phyloP scores from a whole-genome alignment of 257 asterid genomes.

The Penstemon barbatus region DNA sequence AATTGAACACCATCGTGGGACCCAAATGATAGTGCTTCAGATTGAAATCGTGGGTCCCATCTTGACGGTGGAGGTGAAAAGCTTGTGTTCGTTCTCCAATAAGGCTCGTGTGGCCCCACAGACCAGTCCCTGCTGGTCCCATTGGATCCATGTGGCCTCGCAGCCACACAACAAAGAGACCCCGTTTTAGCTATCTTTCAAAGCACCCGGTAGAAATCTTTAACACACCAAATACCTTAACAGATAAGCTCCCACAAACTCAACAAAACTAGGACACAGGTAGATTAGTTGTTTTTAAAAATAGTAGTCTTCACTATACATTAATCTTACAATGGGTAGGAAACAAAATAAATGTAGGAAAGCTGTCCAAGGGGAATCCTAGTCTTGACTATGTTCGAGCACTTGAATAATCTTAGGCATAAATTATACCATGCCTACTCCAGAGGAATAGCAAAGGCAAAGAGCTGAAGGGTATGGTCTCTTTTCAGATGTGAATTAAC shows the following conservation, averaged over 20 bases:
- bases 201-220: constrained; percentile 37
- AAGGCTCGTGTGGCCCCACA: constrained; percentile 89
- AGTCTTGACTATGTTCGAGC: background rate
- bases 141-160: constrained; percentile 98
- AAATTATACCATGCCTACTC: constrained; percentile 6
- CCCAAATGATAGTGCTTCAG: constrained; percentile 75
- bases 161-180: constrained; percentile 99
- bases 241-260: constrained; percentile 30
- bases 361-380: background rate
- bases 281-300: constrained; percentile 25
- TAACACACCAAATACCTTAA: constrained; percentile 14
- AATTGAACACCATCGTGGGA: constrained; percentile 82
- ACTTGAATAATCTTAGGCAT: constrained; percentile 2
- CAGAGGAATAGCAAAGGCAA: constrained; percentile 17
- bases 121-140: constrained; percentile 93
- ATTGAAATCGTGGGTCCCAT: constrained; percentile 79
- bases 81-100: constrained; percentile 93
- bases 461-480: constrained; percentile 7
- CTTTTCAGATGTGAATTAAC: constrained; percentile 2
- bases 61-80: constrained; percentile 95
- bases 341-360: background rate
- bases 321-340: constrained; percentile 9
- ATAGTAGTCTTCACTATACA: constrained; percentile 2
- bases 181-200: constrained; percentile 97
- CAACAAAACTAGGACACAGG: constrained; percentile 20